These are phyloP conservation scores for Thinopyrum elongatum DNA, from an alignment of 176 grass and related monocot genomes.

Conservation along the genomic window DNA sequence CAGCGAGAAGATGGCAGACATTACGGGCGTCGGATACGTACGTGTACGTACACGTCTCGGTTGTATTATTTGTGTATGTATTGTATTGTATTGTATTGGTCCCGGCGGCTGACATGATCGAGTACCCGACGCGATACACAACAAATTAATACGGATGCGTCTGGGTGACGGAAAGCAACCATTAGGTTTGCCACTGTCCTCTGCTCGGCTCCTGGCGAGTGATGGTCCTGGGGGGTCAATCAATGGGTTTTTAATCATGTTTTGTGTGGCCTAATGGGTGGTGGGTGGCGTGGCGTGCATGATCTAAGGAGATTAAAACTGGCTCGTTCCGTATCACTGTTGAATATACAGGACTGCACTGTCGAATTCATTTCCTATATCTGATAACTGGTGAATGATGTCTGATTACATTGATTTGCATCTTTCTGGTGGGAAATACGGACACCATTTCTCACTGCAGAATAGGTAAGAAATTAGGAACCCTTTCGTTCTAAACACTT, in stretches of 20 bases:
- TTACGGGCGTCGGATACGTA: background rate
- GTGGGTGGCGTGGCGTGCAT: background rate
- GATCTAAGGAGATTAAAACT: background rate
- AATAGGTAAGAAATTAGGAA: background rate
- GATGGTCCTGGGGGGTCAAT: background rate
- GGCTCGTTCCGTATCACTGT: background rate
- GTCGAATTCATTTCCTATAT: background rate
- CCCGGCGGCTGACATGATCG: conserved; percentile 21
- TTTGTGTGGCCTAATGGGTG: background rate
- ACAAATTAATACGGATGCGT: conserved; percentile 15
- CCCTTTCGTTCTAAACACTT: background rate
- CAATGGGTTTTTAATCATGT: background rate
- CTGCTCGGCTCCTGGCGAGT: background rate
- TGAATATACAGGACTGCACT: background rate
- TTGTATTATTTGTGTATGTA: background rate
- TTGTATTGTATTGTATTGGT: background rate
- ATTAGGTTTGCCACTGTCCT: background rate
- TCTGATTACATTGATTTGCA: background rate
- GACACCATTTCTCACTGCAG: background rate
- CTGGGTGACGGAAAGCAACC: conserved; percentile 11
- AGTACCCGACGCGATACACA: conserved; percentile 21
- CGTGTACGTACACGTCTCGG: background rate
- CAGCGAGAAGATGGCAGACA: background rate
- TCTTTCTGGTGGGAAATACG: background rate
- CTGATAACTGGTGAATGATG: background rate